A percentile compares a stretch with the other conserved stretches of the same genome.
phyloP scores from a whole-genome alignment of 73 alveolate species.

The Uronychia setigera region DNA sequence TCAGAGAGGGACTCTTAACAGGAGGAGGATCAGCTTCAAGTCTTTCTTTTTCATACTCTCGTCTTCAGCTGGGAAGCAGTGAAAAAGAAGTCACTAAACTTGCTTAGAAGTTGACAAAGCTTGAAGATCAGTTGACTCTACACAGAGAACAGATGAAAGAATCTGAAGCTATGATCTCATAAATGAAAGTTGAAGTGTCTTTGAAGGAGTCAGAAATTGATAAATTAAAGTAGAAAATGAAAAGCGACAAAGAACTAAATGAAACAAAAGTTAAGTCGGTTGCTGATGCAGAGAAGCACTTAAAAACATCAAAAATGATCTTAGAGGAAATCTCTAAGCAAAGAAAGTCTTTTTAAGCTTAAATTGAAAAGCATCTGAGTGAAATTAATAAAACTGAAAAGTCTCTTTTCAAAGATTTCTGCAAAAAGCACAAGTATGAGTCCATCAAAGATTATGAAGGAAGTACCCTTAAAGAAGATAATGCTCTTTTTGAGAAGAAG shows the following conservation, averaged over 20 bases:
- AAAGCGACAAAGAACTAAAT: not conserved
- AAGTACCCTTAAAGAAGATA: conserved; percentile 54
- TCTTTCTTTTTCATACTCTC: conserved; percentile 1
- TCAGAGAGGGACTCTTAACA: conserved; percentile 75
- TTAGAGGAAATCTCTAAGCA: conserved; percentile 41
- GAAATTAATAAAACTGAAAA: conserved; percentile 56
- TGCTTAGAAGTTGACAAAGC: conserved; percentile 32
- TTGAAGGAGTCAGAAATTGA: conserved; percentile 1
- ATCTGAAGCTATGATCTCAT: not conserved
- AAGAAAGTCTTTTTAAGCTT: conserved; percentile 55
- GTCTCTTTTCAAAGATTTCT: conserved; percentile 66
- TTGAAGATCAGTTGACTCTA: not conserved
- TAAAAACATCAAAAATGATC: conserved; percentile 39
- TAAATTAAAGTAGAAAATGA: not conserved
- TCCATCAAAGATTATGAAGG: conserved; percentile 74
- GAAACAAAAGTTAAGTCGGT: conserved; percentile 4
- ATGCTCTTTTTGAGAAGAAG: not conserved
- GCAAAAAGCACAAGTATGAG: conserved; percentile 57
- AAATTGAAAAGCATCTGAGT: conserved; percentile 40
- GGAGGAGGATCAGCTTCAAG: conserved; percentile 71
- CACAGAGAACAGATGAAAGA: not conserved
- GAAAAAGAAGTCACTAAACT: conserved; percentile 19
- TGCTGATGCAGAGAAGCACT: conserved; percentile 36
- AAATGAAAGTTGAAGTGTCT: not conserved
- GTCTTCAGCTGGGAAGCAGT: conserved; percentile 20